Evolutionary conservation across 495 filamentous ascomycete genomes (phyloP).

Genomic region (Neurospora sublineolata): DNA sequence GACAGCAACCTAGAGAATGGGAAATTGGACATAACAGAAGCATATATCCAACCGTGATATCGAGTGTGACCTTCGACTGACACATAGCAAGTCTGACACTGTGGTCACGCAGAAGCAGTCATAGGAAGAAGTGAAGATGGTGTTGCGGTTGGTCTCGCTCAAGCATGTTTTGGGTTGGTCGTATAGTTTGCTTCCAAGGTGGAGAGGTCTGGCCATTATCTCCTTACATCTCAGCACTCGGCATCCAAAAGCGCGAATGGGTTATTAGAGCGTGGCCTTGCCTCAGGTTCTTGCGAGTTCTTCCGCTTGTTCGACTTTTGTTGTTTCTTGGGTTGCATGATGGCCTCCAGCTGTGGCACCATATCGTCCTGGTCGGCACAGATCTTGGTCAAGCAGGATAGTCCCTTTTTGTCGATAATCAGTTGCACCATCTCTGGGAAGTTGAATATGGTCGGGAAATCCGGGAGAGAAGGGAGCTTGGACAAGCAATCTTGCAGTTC

Average conservation of each 20-base stretch:
- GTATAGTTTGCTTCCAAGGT: too few relatives aligned
- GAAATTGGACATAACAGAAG: neutral
- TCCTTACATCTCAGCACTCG: neutral
- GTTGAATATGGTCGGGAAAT: slow-evolving; percentile 7
- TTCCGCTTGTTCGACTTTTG: neutral
- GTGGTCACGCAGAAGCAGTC: too few relatives aligned
- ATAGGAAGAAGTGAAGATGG: too few relatives aligned
- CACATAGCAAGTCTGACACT: neutral
- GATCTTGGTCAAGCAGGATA: slow-evolving; percentile 5
- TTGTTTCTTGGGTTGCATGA: neutral
- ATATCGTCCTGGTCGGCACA: slow-evolving; percentile 8
- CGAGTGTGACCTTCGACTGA: neutral
- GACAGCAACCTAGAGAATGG: neutral
- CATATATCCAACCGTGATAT: neutral
- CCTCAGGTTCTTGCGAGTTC: neutral
- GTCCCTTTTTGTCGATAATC: slow-evolving; percentile 6
- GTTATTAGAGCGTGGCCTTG: neutral
- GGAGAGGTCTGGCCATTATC: neutral
- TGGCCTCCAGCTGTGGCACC: slow-evolving; percentile 6
- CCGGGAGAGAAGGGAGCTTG: slow-evolving; percentile 10
- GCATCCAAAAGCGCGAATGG: neutral
- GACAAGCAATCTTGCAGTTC: slow-evolving; percentile 1
- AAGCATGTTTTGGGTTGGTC: neutral
- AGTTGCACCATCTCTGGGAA: slow-evolving; percentile 9
- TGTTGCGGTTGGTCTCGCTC: neutral